These are phyloP conservation scores for Arthroderma uncinatum DNA, from an alignment of 2,329 filamentous ascomycete species.

Conservation along the genomic window DNA sequence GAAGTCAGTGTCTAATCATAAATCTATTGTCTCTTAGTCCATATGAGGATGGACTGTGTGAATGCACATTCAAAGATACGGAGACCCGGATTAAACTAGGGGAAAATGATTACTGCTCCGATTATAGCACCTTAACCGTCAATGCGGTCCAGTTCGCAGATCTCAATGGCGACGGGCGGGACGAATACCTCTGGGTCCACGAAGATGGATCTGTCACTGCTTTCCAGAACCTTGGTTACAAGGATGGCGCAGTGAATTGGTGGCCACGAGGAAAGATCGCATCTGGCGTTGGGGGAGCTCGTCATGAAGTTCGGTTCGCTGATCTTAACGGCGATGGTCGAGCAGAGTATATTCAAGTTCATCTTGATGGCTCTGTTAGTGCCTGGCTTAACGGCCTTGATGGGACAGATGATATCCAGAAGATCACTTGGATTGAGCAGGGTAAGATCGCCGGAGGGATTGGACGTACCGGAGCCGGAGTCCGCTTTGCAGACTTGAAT, in stretches of 20 bases:
- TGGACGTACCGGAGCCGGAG: conserved; percentile 1
- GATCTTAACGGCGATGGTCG: conserved; percentile 11
- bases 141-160: conserved; percentile 7
- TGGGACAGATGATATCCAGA: not conserved
- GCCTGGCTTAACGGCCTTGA: conserved; percentile 7
- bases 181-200: conserved; percentile 12
- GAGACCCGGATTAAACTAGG: too few relatives aligned
- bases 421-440: not conserved
- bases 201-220: conserved; percentile 7
- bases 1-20: not conserved
- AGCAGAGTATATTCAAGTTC: conserved; percentile 9
- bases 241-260: not conserved
- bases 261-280: conserved; percentile 5
- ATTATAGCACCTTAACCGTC: not conserved
- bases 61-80: too few relatives aligned
- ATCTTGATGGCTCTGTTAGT: conserved; percentile 1
- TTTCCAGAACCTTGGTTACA: conserved; percentile 10
- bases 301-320: conserved; percentile 7
- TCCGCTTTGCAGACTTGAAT: conserved; percentile 12
- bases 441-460: conserved; percentile 8
- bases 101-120: not conserved
- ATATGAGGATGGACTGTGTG: too few relatives aligned
- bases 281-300: conserved; percentile 4
- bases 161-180: conserved; percentile 11
- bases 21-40: not conserved